Evolutionary conservation across 1,284 basidiomycete genomes (phyloP).

Genomic region (Boletus mariae): DNA sequence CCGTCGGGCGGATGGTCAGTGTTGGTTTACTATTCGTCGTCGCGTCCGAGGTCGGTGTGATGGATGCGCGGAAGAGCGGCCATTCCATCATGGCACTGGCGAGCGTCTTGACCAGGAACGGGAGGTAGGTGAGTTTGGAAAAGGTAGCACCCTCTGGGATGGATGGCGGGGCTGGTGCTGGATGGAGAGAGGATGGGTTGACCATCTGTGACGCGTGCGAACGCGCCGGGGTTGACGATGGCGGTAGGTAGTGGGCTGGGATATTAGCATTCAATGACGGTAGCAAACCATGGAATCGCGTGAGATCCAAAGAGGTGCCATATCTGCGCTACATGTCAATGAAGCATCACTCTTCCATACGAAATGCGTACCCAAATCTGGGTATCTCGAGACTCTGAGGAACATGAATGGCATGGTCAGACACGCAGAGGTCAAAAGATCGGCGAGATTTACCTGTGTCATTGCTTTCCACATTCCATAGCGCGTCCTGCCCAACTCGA

Average conservation of each 20-base stretch:
- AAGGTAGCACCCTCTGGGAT: slow-evolving; percentile 51
- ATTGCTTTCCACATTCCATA: slow-evolving; percentile 87
- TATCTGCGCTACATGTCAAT: slow-evolving; percentile 45
- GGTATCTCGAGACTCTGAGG: slow-evolving; percentile 73
- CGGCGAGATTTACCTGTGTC: slow-evolving; percentile 52
- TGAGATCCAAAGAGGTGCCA: slow-evolving; percentile 81
- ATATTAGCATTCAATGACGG: slow-evolving; percentile 70
- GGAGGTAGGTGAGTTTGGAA: slow-evolving; percentile 76
- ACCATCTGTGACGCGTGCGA: slow-evolving; percentile 42
- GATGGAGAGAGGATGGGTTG: slow-evolving; percentile 47
- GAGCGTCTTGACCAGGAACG: slow-evolving; percentile 84
- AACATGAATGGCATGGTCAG: slow-evolving; percentile 1
- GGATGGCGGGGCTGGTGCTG: slow-evolving; percentile 37
- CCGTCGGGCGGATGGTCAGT: slow-evolving; percentile 62
- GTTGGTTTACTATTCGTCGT: slow-evolving; percentile 47
- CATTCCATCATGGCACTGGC: slow-evolving; percentile 78
- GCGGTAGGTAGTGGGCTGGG: slow-evolving; percentile 50
- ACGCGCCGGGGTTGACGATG: slow-evolving; percentile 31
- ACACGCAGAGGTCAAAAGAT: background rate
- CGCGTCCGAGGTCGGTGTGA: slow-evolving; percentile 42
- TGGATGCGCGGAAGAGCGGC: slow-evolving; percentile 76
- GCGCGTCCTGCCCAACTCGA: slow-evolving; percentile 76
- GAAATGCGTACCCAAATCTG: slow-evolving; percentile 62
- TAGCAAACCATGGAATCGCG: slow-evolving; percentile 68
- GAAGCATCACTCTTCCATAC: background rate